Conservation (phyloP, 495 filamentous ascomycete species). For the Aspergillus coremiiformis region DNA sequence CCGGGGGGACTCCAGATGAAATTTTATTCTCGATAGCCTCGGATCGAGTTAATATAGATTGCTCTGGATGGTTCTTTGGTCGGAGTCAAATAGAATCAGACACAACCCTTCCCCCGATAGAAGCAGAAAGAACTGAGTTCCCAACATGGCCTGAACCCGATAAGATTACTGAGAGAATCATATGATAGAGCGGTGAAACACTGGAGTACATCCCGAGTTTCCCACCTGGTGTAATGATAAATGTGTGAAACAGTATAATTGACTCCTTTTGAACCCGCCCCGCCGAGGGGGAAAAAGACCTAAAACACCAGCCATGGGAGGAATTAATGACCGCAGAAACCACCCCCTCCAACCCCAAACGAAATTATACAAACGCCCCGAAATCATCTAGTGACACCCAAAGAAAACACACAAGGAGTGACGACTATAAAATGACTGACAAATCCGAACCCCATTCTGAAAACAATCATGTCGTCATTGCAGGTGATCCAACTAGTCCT, state of each 20-base stretch:
- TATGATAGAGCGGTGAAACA: not conserved
- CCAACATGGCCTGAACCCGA: not conserved
- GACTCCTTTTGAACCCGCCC: not conserved
- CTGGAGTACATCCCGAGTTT: not conserved
- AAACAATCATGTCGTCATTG: not conserved
- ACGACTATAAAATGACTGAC: not conserved
- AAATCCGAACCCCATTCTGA: not conserved
- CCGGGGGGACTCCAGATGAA: constrained; percentile 22
- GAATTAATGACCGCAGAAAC: not conserved
- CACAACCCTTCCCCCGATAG: constrained; percentile 1
- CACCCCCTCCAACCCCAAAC: no score
- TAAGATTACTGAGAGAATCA: not conserved
- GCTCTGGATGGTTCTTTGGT: not conserved
- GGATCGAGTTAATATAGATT: constrained; percentile 17
- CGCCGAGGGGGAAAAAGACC: constrained; percentile 4
- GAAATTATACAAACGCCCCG: constrained; percentile 11
- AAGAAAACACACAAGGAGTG: not conserved
- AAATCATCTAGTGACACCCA: constrained; percentile 9
- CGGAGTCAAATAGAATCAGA: not conserved
- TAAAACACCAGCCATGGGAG: constrained; percentile 9
- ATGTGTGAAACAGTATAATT: not conserved
- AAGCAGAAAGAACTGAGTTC: not conserved
- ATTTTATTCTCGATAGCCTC: constrained; percentile 30
- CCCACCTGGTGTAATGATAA: not conserved
- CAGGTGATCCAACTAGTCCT: constrained; percentile 29